Evolutionary conservation across 2,329 filamentous ascomycete species (phyloP), one percentile per base, ranked within the genome.

Genomic region (Neurospora crassa): DNA sequence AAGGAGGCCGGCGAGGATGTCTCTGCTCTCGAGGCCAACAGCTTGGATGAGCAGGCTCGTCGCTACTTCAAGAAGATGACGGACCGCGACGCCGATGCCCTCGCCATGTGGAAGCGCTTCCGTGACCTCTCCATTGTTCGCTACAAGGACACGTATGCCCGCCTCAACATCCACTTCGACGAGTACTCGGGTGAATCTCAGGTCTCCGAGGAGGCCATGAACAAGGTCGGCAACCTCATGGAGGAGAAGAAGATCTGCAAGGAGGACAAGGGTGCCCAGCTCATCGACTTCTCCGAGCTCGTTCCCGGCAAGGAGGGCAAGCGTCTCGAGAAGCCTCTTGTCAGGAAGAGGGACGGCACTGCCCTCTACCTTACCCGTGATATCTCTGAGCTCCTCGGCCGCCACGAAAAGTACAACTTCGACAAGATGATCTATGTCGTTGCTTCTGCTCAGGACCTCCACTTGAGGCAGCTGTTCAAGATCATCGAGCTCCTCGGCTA

Each of bases 361-460:
- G 91, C 90, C 53, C 86, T 93, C 42, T 94, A 95, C 78, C 85
- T 94, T 67, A 92, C 92, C 69, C 88, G 92, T 75, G 91, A 95
- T 79, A 91, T 94, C 73, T 91, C 89, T 75, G 91, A 93, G 77
- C 86, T 92, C 40, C 81, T 93, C 70, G 87, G 89, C 77, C 88
- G 92, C 71, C 75, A 87, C 68, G 84, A 89, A 29, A 85, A 86
- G 77, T 88, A 89, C 81, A 79, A 88, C 12, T 93, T 92, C 76
- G 91, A 94, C 81, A 88, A 92, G 78, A 92, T 94, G 90, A 90
- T 93, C 73, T 94, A 93, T 77, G 91, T 94, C 11, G 88, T 93
- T 40, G 90, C 91, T 1, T 89, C 87, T 29, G 87, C 90, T 74
- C 91, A 94, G 76, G 90, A 92, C 76, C 83, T 91, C 14, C 91